Conservation (phyloP, 208 protist species). For the Phytomonas francai region DNA sequence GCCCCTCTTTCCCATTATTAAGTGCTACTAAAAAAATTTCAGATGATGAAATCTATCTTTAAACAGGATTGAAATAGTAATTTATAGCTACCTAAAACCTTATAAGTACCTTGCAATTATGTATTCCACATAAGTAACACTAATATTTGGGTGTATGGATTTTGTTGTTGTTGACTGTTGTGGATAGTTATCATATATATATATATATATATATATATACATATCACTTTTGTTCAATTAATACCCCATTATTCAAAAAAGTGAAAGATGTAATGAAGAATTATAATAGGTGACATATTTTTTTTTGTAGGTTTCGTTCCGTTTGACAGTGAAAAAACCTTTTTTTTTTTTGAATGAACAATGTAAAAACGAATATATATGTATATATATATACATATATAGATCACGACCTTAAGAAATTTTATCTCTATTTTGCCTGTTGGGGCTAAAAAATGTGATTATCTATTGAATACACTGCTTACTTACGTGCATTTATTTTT, state of each 20-base stretch:
- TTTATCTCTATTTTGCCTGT: slow-evolving; percentile 5
- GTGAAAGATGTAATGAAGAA: not conserved
- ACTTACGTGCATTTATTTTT: no score
- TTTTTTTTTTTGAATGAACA: not conserved
- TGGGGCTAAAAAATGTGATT: not conserved
- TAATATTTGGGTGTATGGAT: not conserved
- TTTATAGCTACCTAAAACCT: not conserved
- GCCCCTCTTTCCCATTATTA: not conserved
- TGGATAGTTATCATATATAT: not conserved
- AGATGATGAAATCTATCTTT: not conserved
- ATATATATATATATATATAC: not conserved
- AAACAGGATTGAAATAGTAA: not conserved
- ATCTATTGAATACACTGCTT: not conserved
- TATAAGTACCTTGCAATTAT: not conserved
- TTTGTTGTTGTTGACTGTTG: not conserved
- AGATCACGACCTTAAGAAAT: not conserved
- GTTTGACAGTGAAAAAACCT: not conserved
- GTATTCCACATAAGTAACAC: not conserved
- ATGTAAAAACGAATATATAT: not conserved
- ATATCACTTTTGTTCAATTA: slow-evolving; percentile 9
- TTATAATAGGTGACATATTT: not conserved
- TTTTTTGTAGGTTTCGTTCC: not conserved
- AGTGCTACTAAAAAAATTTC: not conserved
- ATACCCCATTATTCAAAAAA: slow-evolving; percentile 5
- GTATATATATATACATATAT: not conserved